Evolutionary conservation across 2,329 filamentous ascomycete species (phyloP).

Genomic region (Penicillium rolfsii): DNA sequence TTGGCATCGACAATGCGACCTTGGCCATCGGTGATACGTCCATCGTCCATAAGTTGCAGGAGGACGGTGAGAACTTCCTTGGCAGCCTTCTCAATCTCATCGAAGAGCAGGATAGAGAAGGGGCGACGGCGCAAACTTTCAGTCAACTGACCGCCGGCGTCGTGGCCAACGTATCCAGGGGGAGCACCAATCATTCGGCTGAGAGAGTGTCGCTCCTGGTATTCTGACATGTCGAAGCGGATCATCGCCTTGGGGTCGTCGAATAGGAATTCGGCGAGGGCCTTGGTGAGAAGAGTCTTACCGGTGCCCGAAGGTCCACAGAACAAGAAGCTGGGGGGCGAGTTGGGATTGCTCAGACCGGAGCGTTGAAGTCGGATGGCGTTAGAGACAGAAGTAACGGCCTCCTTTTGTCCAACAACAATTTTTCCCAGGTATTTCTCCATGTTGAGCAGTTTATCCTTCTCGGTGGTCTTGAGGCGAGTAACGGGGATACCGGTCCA

Average conservation of each 20-base stretch:
- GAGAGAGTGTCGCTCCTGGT: conserved; percentile 93
- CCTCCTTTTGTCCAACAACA: conserved; percentile 93
- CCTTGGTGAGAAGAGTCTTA: conserved; percentile 96
- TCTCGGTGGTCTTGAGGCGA: conserved; percentile 89
- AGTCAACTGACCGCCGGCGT: conserved; percentile 92
- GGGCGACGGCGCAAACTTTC: conserved; percentile 91
- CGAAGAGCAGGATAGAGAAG: conserved; percentile 96
- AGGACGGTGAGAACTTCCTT: conserved; percentile 97
- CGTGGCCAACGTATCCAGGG: conserved; percentile 95
- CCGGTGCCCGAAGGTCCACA: conserved; percentile 97
- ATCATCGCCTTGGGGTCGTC: conserved; percentile 98
- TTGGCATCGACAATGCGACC: conserved; percentile 90
- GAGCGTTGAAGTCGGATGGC: conserved; percentile 94
- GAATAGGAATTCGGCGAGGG: conserved; percentile 95
- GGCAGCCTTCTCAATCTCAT: conserved; percentile 97
- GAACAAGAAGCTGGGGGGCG: conserved; percentile 97
- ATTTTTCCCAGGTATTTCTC: conserved; percentile 80
- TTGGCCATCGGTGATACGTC: conserved; percentile 97
- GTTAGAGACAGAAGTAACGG: conserved; percentile 89
- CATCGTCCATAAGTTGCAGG: conserved; percentile 99
- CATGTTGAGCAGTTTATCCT: conserved; percentile 98
- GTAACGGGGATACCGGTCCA: conserved; percentile 99
- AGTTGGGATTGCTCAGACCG: conserved; percentile 91
- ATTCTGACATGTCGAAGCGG: conserved; percentile 99
- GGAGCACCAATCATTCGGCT: conserved; percentile 98